These are phyloP conservation scores for Sphaceloma murrayae DNA, from an alignment of 2,329 filamentous ascomycete genomes.

Conservation along the genomic window DNA sequence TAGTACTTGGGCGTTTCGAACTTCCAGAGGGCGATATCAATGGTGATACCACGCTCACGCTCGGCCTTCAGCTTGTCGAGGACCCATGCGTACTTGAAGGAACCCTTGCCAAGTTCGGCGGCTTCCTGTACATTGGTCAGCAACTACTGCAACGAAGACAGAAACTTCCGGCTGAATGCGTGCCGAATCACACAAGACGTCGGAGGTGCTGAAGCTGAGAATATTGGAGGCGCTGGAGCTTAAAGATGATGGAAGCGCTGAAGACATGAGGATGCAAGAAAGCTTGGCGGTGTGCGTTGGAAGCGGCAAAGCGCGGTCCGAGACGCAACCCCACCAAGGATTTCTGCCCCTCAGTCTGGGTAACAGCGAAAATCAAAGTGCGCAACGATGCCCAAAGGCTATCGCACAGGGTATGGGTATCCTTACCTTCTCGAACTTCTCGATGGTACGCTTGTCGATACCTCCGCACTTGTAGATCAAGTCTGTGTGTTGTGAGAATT, in stretches of 20 bases:
- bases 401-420: conserved; percentile 11
- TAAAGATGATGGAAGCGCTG: conserved; percentile 24
- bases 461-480: conserved; percentile 99
- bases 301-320: conserved; percentile 19
- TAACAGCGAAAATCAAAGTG: conserved; percentile 13
- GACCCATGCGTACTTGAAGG: conserved; percentile 99
- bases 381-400: neutral
- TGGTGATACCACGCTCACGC: conserved; percentile 99
- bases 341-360: conserved; percentile 16
- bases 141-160: too few relatives aligned
- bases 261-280: neutral
- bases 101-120: conserved; percentile 98
- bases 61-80: conserved; percentile 99
- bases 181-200: too few relatives aligned
- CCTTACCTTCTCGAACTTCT: conserved; percentile 99
- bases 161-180: too few relatives aligned
- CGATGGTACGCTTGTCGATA: conserved; percentile 99
- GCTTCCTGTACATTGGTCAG: conserved; percentile 70
- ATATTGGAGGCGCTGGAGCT: neutral
- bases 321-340: conserved; percentile 20
- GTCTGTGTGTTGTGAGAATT: conserved; percentile 53
- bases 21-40: conserved; percentile 99
- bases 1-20: conserved; percentile 96
- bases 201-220: neutral
- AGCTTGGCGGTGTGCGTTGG: conserved; percentile 6